Evolutionary conservation across 2,329 filamentous ascomycete species (phyloP).

Genomic region (Westerdykella sp.): DNA sequence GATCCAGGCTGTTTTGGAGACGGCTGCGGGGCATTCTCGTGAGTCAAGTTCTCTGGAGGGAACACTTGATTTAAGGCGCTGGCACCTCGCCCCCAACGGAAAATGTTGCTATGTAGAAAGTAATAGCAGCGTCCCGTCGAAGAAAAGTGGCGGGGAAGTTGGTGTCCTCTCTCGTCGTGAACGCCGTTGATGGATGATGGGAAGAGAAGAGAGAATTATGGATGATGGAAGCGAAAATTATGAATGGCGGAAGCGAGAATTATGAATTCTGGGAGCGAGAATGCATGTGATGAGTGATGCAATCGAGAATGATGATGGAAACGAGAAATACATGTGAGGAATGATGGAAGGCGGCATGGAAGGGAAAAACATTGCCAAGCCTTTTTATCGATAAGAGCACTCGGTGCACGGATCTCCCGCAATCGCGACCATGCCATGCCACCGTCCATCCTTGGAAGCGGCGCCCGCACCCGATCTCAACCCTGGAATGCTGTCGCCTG

Average conservation of each 20-base stretch:
- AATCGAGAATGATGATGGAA: slow-evolving; percentile 1
- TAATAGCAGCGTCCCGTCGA: too few relatives aligned
- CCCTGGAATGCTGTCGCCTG: neutral
- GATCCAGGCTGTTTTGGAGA: slow-evolving; percentile 39
- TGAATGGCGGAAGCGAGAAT: too few relatives aligned
- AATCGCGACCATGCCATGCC: neutral
- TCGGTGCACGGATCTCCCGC: slow-evolving; percentile 5
- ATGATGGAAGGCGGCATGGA: neutral
- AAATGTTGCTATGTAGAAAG: too few relatives aligned
- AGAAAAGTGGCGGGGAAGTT: too few relatives aligned
- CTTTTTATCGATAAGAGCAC: slow-evolving; percentile 28
- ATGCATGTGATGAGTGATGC: neutral
- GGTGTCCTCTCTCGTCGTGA: too few relatives aligned
- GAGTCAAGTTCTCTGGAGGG: neutral
- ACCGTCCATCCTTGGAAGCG: too few relatives aligned
- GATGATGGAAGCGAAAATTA: too few relatives aligned
- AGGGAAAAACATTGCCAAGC: slow-evolving; percentile 19
- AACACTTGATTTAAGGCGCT: too few relatives aligned
- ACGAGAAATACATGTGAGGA: neutral
- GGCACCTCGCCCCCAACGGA: too few relatives aligned
- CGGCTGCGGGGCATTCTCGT: slow-evolving; percentile 25
- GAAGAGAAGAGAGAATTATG: too few relatives aligned
- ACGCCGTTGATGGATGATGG: too few relatives aligned
- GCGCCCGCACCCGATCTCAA: neutral
- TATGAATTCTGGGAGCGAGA: too few relatives aligned